Conservation (phyloP, 2,329 filamentous ascomycete genomes). For the Fusarium sp. region DNA sequence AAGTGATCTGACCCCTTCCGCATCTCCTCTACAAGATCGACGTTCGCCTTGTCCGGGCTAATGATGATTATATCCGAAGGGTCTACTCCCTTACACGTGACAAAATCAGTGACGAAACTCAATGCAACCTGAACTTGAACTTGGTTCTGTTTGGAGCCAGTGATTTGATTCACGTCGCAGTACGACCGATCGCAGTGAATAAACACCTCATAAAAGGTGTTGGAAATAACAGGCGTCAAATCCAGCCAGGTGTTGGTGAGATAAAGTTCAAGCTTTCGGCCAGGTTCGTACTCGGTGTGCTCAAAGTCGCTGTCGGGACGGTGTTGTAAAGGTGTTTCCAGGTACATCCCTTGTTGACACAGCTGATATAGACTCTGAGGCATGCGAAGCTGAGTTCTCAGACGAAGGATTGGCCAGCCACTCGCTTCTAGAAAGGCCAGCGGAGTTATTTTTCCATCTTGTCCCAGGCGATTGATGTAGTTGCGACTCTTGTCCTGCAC, state of each 20-base stretch:
- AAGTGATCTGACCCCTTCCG: not conserved
- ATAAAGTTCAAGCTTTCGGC: not conserved
- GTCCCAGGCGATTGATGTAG: conserved; percentile 13
- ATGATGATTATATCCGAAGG: not conserved
- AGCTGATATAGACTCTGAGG: conserved; percentile 33
- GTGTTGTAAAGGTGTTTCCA: not conserved
- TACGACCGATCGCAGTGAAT: not conserved
- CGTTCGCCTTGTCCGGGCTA: not conserved
- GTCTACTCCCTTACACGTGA: not conserved
- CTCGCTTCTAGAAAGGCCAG: conserved; percentile 14
- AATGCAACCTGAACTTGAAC: not conserved
- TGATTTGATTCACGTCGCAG: not conserved
- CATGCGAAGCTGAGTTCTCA: conserved; percentile 39
- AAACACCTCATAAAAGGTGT: not conserved
- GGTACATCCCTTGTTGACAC: not conserved
- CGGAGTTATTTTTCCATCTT: conserved; percentile 19
- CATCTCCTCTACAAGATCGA: not conserved
- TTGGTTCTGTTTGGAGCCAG: not conserved
- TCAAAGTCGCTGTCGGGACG: fast-evolving
- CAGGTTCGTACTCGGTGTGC: fast-evolving
- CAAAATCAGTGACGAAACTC: not conserved
- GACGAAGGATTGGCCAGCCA: conserved; percentile 20
- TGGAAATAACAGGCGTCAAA: fast-evolving
- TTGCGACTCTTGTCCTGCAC: not conserved
- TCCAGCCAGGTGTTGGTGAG: not conserved